phyloP scores from a whole-genome alignment of 1,139 yeast genomes.

The Scheffersomyces lignicola region DNA sequence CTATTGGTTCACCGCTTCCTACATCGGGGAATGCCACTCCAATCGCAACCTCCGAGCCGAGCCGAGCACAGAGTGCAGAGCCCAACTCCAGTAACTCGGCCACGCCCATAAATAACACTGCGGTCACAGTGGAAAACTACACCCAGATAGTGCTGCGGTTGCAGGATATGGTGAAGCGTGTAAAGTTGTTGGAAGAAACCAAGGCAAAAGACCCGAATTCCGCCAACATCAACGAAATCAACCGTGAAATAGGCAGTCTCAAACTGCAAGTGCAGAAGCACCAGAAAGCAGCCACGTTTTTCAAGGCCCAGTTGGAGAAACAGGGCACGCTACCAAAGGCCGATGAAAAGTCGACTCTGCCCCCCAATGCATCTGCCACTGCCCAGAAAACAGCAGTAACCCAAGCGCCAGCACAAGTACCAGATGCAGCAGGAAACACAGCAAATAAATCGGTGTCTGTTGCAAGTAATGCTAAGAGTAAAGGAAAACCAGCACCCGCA shows the following conservation, averaged over 20 bases:
- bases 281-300: background rate
- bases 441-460: background rate
- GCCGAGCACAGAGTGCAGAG: slow-evolving; percentile 2
- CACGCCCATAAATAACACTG: slow-evolving; percentile 4
- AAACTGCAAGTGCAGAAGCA: slow-evolving; percentile 2
- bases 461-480: slow-evolving; percentile 2
- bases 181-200: slow-evolving; percentile 23
- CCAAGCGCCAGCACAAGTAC: background rate
- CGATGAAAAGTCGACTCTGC: slow-evolving; percentile 3
- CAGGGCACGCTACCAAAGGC: background rate
- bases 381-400: background rate
- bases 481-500: slow-evolving; percentile 5
- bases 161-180: slow-evolving; percentile 43
- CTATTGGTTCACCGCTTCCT: background rate
- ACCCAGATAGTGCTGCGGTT: slow-evolving; percentile 36
- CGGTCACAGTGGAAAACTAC: slow-evolving; percentile 38
- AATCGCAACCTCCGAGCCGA: background rate
- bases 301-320: background rate
- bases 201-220: slow-evolving; percentile 25
- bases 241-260: slow-evolving; percentile 31
- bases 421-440: too few species aligned
- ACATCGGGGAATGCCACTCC: background rate
- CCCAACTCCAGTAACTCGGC: slow-evolving; percentile 1
- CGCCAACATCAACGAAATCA: slow-evolving; percentile 20
- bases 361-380: slow-evolving; percentile 3